phyloP scores from a whole-genome alignment of 495 filamentous ascomycete species.

The Sordaria brevicollis region DNA sequence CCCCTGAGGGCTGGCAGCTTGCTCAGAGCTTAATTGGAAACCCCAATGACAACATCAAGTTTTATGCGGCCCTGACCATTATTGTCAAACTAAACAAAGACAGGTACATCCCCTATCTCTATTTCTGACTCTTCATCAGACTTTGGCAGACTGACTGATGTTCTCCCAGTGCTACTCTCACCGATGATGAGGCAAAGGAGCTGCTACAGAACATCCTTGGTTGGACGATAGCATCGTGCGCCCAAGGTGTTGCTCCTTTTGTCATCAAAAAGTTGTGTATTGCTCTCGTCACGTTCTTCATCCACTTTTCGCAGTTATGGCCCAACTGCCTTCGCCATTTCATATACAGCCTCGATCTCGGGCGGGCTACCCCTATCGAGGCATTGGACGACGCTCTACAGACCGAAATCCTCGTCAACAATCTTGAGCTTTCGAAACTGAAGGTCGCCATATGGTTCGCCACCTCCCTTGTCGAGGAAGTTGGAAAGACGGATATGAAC shows the following conservation, averaged over 20 bases:
- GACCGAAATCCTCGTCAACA: slow-evolving; percentile 41
- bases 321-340: slow-evolving; percentile 58
- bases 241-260: slow-evolving; percentile 47
- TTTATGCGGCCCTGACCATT: slow-evolving; percentile 91
- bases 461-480: slow-evolving; percentile 64
- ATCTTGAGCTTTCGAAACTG: slow-evolving; percentile 44
- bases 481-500: slow-evolving; percentile 51
- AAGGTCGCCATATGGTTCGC: slow-evolving; percentile 62
- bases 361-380: slow-evolving; percentile 35
- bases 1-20: slow-evolving; percentile 73
- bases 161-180: slow-evolving; percentile 44
- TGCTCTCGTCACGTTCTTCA: slow-evolving; percentile 68
- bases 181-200: slow-evolving; percentile 47
- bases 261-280: slow-evolving; percentile 78
- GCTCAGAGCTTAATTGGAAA: slow-evolving; percentile 61
- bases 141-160: background rate
- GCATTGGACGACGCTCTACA: slow-evolving; percentile 39
- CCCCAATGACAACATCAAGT: slow-evolving; percentile 61
- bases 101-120: slow-evolving; percentile 39
- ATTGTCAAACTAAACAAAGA: slow-evolving; percentile 85
- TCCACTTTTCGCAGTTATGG: slow-evolving; percentile 62
- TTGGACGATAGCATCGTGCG: slow-evolving; percentile 53
- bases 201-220: slow-evolving; percentile 61
- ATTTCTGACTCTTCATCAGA: background rate
- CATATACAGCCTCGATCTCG: slow-evolving; percentile 47